Evolutionary conservation across 1,284 basidiomycete genomes (phyloP).

Genomic region (Moesziomyces parantarcticus): DNA sequence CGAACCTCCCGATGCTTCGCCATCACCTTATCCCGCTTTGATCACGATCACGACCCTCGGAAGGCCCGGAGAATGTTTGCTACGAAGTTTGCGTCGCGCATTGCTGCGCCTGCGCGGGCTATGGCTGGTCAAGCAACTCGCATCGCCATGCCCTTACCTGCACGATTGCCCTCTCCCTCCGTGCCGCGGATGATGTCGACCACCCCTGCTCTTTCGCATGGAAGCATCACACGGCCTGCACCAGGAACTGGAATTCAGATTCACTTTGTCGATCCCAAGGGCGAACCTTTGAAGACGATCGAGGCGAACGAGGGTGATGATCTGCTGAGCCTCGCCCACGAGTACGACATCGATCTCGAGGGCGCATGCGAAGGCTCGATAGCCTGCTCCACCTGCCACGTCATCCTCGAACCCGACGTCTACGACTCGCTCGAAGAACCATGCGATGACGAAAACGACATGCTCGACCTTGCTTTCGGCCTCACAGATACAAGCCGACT

Average conservation of each 20-base stretch:
- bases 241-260: conserved; percentile 80
- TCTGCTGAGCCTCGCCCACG: conserved; percentile 88
- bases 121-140: neutral
- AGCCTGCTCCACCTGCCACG: conserved; percentile 97
- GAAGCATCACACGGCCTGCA: conserved; percentile 73
- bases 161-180: neutral
- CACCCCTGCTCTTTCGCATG: conserved; percentile 64
- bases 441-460: conserved; percentile 89
- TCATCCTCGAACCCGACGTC: conserved; percentile 83
- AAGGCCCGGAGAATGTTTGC: neutral
- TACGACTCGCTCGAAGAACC: conserved; percentile 90
- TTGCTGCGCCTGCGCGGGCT: neutral
- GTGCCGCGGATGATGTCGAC: conserved; percentile 10
- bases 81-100: neutral
- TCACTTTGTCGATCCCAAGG: conserved; percentile 89
- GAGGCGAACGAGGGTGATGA: conserved; percentile 95
- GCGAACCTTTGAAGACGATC: conserved; percentile 82
- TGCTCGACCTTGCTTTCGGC: conserved; percentile 98
- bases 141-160: neutral
- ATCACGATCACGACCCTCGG: too few species aligned
- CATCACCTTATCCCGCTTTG: too few species aligned
- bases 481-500: conserved; percentile 81
- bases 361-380: conserved; percentile 94
- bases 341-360: conserved; percentile 97
- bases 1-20: neutral